Conservation (phyloP, 768 basidiomycete genomes). For the Cystofilobasidium ferigula region DNA sequence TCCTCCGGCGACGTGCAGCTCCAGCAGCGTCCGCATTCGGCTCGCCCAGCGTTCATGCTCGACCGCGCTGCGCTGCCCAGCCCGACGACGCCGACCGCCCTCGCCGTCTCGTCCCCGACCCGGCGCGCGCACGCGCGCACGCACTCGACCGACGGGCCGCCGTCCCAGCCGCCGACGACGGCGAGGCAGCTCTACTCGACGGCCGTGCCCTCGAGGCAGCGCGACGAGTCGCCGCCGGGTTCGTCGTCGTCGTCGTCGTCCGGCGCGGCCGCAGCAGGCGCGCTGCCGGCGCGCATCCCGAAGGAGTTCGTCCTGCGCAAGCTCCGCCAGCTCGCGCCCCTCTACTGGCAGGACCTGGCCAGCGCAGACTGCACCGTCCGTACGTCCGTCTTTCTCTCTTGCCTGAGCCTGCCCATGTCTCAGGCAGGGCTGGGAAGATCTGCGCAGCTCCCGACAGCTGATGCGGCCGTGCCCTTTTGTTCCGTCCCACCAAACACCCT, state of each 20-base stretch:
- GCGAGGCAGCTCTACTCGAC: conserved; percentile 3
- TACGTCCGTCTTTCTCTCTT: neutral
- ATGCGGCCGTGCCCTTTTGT: too few species aligned
- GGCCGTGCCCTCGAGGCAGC: neutral
- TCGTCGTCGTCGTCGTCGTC: neutral
- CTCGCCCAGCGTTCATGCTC: neutral
- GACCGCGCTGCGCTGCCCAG: neutral
- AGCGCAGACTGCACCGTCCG: conserved; percentile 3
- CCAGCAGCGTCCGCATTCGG: neutral
- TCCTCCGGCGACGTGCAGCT: neutral
- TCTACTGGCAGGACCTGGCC: neutral
- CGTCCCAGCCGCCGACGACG: neutral
- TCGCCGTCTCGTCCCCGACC: neutral
- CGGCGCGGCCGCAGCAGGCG: too few species aligned
- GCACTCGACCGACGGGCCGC: neutral
- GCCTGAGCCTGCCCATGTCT: neutral
- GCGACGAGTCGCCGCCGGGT: neutral
- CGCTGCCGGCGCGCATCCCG: too few species aligned
- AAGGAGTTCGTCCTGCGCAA: neutral
- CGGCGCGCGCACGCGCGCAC: neutral
- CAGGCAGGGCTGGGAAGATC: too few species aligned
- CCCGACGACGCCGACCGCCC: neutral
- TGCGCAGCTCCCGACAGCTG: too few species aligned
- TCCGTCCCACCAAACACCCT: neutral
- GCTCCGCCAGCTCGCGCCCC: conserved; percentile 4